Evolutionary conservation across 495 filamentous ascomycete genomes (phyloP).

Genomic region (Hypoxylon fragiforme): DNA sequence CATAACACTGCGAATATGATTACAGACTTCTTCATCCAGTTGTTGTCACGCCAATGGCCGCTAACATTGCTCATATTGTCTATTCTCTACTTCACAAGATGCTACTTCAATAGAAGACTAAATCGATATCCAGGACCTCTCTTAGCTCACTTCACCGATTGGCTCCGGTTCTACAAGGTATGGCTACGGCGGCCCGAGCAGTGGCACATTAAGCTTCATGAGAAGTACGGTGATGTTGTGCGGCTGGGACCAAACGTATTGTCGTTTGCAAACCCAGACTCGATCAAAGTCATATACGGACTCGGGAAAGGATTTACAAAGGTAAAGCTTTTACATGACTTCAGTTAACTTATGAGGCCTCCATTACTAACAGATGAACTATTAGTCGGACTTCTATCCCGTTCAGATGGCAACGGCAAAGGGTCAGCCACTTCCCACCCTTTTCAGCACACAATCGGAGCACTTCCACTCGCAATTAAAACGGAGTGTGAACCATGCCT

Average conservation of each 20-base stretch:
- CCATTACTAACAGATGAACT: too few relatives aligned
- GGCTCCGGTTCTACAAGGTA: conserved; percentile 39
- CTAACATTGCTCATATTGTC: too few relatives aligned
- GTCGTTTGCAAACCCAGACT: conserved; percentile 42
- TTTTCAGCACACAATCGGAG: conserved; percentile 48
- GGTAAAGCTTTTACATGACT: too few relatives aligned
- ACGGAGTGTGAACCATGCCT: too few relatives aligned
- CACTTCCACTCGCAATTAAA: too few relatives aligned
- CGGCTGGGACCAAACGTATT: conserved; percentile 53
- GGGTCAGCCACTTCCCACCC: conserved; percentile 27
- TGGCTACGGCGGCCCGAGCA: conserved; percentile 35
- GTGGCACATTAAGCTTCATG: conserved; percentile 40
- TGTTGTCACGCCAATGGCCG: conserved; percentile 15
- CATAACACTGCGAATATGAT: too few relatives aligned
- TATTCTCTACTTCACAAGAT: too few relatives aligned
- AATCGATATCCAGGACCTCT: conserved; percentile 56
- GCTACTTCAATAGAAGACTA: too few relatives aligned
- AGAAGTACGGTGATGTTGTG: conserved; percentile 53
- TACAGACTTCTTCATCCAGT: conserved; percentile 4
- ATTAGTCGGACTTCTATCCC: too few relatives aligned
- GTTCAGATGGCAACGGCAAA: too few relatives aligned
- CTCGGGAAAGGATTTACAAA: conserved; percentile 34
- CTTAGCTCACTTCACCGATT: conserved; percentile 40
- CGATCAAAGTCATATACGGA: conserved; percentile 40
- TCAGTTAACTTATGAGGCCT: too few relatives aligned